A percentile compares a stretch with the other conserved stretches of the same genome.
Evolutionary conservation across 257 asterid genomes (phyloP).

Genomic region (Nicotiana tabacum): DNA sequence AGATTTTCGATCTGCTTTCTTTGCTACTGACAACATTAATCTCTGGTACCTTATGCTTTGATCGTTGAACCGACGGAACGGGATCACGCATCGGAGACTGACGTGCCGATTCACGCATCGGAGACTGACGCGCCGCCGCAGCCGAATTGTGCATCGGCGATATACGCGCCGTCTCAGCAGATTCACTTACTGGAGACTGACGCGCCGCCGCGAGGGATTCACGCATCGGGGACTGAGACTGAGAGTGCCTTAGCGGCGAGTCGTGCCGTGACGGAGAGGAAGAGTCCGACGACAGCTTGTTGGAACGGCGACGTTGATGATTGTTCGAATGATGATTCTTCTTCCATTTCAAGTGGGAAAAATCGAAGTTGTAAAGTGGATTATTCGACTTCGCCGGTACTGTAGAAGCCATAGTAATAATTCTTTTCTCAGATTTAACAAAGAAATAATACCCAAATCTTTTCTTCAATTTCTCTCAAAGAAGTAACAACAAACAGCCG

Average conservation of each 20-base stretch:
- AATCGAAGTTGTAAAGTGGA: constrained; percentile 61
- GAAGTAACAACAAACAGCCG: neutral
- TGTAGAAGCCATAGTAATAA: constrained; percentile 28
- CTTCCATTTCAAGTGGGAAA: constrained; percentile 62
- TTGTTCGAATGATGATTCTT: constrained; percentile 38
- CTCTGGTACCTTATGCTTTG: constrained; percentile 17
- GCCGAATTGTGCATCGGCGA: neutral
- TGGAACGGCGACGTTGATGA: constrained; percentile 49
- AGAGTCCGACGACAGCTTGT: constrained; percentile 17
- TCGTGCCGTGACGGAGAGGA: constrained; percentile 5
- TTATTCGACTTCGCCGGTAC: constrained; percentile 58
- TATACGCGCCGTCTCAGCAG: neutral
- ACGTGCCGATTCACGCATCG: constrained; percentile 18
- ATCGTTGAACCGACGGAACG: neutral
- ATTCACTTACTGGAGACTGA: neutral
- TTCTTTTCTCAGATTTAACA: neutral
- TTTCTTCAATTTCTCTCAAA: neutral
- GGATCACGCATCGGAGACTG: constrained; percentile 35
- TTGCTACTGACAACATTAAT: constrained; percentile 6
- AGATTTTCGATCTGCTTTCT: constrained; percentile 24
- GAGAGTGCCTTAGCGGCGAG: neutral
- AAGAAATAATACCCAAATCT: neutral
- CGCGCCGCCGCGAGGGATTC: neutral
- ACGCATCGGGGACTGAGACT: neutral
- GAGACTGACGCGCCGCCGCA: constrained; percentile 18